Base-by-base conservation (phyloP, 371 early-diverging fungal genomes). In the Mucor saturninus region DNA sequence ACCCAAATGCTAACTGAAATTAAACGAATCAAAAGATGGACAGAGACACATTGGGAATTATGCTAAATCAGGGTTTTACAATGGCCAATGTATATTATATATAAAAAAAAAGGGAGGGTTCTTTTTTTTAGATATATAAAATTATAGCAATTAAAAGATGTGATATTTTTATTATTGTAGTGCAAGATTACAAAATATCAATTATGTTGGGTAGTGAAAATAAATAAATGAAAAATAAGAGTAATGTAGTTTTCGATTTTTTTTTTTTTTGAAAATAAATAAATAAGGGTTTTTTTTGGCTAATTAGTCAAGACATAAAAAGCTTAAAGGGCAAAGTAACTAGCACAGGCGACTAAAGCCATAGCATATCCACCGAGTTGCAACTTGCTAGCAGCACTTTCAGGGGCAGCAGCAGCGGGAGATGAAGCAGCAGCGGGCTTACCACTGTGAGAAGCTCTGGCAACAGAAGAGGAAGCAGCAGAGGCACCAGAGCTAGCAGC, bases 301-400 rank as follows among this genome's bases (percentile, higher is more conserved):
- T 21, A 21, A 21, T 21, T 5, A 35, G 8, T 28, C 32, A n/a
- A 14, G 45, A 10, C 1, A 11, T 8, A 58, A 38, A 38, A 1
- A n/a, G 38, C 29, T 62, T 50, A 62, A 38, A 66, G 43, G 37
- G 57, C 53, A 32, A 66, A 40, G 37, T 66, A 66, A 56, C 56
- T 56, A 43, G 54, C 61, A 43, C 61, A 45, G 4, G 57, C 61
- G 29, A 54, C 42, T 38, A 66, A 30, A 9, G 61, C 52, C 40
- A 61, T 31, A 31, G 57, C 60, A 37, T 26, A 42, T 28, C 40
- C 42, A 14, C 66, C 38, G 8, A 61, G 37, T 5, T 60, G 61
- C 29, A 61, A 37, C 28, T 56, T 56, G 31, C n/a, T 61, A 26
- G 54, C 60, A 39, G 56, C 61, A 50, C 29, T 37, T 26, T 64